Base-by-base conservation (phyloP, 768 basidiomycete genomes). In the Termitomyces bulborhizus region DNA sequence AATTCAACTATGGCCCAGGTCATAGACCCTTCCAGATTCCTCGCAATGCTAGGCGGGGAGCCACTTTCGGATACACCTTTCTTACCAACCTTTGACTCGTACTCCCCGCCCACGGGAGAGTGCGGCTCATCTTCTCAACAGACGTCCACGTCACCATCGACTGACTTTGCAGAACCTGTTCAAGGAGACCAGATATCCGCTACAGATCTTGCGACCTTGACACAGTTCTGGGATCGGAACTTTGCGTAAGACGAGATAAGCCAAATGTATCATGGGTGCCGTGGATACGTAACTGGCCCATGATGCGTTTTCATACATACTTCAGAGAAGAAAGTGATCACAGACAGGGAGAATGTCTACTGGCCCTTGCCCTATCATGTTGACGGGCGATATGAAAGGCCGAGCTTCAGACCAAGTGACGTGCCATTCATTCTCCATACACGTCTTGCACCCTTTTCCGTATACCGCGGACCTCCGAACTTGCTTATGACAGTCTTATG, bases 21-120 rank as follows among this genome's bases (percentile, higher is more conserved):
- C 18, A 26, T 69, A 60, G 71, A 70, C 45, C 62, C 69, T 15
- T 65, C 66, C 11, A 67, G 66, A n/a, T 69, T 65, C 54, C 59
- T 72, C 18, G 73, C 70, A 16, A 75, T 78, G 71, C 62, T 72
- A 24, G 70, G 72, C 29, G 76, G 76, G 18, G 68, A 75, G 50
- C 68, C 71, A 42, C 66, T 77, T 36, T 66, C 74, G 11, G 65
- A 73, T 53, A 66, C 69, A 13, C 76, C 75, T 37, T 76, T 70
- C 64, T 62, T 66, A n/a, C 63, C 63, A 16, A 60, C 65, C 13
- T 63, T 63, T 40, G 58, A 60, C 40, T 58, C 56, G 27, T 51
- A 56, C 31, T 57, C 56, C 8, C 60, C 53, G 1, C 46, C 57
- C 27, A 37, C 24, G 27, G 39, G 37, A n/a, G 58, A 54, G 24